Conservation (phyloP, 2,329 filamentous ascomycete genomes). For the Thelonectria olida region DNA sequence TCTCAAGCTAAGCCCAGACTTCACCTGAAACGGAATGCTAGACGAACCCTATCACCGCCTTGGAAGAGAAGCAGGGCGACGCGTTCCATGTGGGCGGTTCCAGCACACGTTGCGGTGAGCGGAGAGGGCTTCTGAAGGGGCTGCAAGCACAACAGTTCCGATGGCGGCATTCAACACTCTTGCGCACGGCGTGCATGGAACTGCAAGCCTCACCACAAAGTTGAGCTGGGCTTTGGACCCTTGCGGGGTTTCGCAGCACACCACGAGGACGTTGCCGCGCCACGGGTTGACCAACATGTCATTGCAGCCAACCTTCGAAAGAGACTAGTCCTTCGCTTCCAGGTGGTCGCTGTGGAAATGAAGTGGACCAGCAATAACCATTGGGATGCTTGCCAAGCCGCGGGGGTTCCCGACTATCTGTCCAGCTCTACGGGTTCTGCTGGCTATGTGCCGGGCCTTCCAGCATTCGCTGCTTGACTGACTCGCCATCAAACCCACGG, state of each 20-base stretch:
- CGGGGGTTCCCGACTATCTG: background rate
- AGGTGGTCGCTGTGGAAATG: background rate
- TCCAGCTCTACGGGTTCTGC: background rate
- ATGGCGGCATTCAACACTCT: background rate
- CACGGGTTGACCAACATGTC: too few relatives aligned
- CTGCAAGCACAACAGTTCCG: background rate
- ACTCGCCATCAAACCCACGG: background rate
- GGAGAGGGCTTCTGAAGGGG: background rate
- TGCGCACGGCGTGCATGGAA: background rate
- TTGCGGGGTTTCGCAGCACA: background rate
- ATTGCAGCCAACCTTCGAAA: too few relatives aligned
- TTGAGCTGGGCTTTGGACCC: background rate
- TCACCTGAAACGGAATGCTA: background rate
- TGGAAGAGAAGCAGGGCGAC: background rate
- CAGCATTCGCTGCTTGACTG: background rate
- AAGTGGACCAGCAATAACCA: too few relatives aligned
- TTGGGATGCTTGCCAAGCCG: background rate
- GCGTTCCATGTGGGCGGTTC: background rate
- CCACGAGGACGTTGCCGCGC: background rate
- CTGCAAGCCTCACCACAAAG: background rate
- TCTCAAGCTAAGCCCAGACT: background rate
- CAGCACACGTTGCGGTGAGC: background rate
- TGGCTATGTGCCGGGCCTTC: background rate
- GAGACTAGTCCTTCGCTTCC: too few relatives aligned
- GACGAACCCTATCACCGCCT: background rate